Percentiles rank a stretch among this genome's conserved stretches.
Conservation (phyloP, 768 basidiomycete species). For the Filobasidium floriforme region DNA sequence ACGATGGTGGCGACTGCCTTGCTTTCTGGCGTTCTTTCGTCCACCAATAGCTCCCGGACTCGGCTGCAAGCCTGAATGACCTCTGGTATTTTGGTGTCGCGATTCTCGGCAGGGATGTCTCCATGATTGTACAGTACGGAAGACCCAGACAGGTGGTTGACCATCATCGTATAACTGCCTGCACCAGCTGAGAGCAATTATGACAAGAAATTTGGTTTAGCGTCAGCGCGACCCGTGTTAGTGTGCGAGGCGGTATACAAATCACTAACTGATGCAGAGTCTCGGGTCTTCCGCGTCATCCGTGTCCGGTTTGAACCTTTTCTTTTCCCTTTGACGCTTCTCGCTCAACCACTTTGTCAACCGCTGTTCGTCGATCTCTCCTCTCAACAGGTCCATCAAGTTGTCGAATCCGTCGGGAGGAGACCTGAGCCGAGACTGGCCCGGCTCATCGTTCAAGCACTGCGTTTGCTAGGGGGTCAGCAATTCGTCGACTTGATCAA, state of each 20-base stretch:
- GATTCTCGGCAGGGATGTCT: not conserved
- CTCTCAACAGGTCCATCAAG: not conserved
- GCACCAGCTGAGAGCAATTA: not conserved
- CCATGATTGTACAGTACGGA: not conserved
- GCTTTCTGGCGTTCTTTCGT: not conserved
- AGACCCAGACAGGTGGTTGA: not conserved
- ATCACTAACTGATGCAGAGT: not conserved
- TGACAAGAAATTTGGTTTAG: too few species aligned
- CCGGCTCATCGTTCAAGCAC: not conserved
- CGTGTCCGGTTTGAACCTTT: not conserved
- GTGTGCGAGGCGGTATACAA: too few species aligned
- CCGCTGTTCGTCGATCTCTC: not conserved
- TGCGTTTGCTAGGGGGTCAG: not conserved
- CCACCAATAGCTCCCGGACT: not conserved
- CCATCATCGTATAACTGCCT: not conserved
- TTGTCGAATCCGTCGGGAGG: not conserved
- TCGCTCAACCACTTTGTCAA: not conserved
- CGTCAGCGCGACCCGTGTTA: too few species aligned
- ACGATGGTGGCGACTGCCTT: not conserved
- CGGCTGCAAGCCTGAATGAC: not conserved
- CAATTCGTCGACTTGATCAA: not conserved
- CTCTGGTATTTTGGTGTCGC: not conserved
- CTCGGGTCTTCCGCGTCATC: not conserved
- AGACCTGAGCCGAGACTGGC: not conserved
- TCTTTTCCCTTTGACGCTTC: not conserved